These are phyloP conservation scores for Neltuma alba DNA, from an alignment of 306 rosid species.

Conservation along the genomic window DNA sequence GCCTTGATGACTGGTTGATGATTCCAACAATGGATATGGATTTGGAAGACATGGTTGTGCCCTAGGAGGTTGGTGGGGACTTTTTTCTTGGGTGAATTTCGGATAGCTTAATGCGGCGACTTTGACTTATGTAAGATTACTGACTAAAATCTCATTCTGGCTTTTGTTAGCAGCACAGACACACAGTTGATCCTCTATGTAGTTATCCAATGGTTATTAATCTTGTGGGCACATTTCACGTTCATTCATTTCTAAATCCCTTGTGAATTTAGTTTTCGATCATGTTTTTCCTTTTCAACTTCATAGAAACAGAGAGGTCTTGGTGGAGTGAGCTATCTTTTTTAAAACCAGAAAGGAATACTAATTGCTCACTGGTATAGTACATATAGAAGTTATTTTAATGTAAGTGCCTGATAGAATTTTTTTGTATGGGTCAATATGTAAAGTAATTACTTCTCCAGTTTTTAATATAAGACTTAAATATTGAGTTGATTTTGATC, in stretches of 20 bases:
- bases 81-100: not conserved
- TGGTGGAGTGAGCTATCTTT: not conserved
- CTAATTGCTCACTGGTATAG: not conserved
- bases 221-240: not conserved
- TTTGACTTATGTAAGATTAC: not conserved
- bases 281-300: not conserved
- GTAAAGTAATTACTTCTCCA: not conserved
- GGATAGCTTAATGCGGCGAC: not conserved
- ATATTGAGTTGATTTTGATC: no score
- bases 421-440: not conserved
- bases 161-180: not conserved
- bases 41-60: slow-evolving; percentile 30
- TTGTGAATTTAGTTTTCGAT: not conserved
- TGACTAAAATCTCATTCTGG: not conserved
- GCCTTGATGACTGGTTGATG: slow-evolving; percentile 21
- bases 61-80: slow-evolving; percentile 5
- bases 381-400: no score
- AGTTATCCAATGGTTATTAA: not conserved
- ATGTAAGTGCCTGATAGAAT: not conserved
- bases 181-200: not conserved
- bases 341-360: not conserved
- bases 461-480: no score
- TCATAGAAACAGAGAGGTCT: not conserved
- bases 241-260: not conserved
- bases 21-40: slow-evolving; percentile 45